These are phyloP conservation scores for Tausonia pullulans DNA, from an alignment of 1,284 basidiomycete genomes.

Conservation along the genomic window DNA sequence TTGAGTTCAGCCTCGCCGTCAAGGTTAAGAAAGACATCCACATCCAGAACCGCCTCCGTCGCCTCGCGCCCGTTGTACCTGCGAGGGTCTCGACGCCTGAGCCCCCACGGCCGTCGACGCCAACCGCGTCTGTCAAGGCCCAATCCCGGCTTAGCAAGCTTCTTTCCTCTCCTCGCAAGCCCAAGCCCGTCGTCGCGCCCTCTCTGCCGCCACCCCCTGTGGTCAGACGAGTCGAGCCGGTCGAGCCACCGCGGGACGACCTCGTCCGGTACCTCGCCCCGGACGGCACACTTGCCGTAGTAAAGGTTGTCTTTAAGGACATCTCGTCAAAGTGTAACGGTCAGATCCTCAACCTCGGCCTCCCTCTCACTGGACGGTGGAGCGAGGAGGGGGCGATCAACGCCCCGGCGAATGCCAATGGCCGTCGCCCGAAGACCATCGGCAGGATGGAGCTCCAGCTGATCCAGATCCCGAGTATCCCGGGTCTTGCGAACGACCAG, in stretches of 20 bases:
- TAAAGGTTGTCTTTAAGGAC: conserved; percentile 75
- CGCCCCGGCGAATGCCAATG: conserved; percentile 42
- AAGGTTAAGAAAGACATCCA: conserved; percentile 74
- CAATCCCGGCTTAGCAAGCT: conserved; percentile 12
- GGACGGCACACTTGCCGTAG: conserved; percentile 66
- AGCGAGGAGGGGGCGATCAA: conserved; percentile 36
- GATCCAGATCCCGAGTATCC: conserved; percentile 77
- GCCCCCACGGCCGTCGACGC: conserved; percentile 17
- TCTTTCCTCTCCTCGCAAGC: conserved; percentile 11
- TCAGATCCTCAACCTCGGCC: conserved; percentile 67
- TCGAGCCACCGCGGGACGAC: conserved; percentile 40
- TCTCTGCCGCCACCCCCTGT: not conserved
- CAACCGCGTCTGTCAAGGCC: conserved; percentile 7
- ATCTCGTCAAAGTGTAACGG: conserved; percentile 69
- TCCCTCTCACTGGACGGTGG: conserved; percentile 68
- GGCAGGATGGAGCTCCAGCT: conserved; percentile 72
- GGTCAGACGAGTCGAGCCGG: not conserved
- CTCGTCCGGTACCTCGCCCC: conserved; percentile 70
- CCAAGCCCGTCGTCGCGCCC: conserved; percentile 31
- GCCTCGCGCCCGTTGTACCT: not conserved
- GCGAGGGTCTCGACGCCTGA: conserved; percentile 28
- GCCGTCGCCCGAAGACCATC: conserved; percentile 37
- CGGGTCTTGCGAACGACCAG: conserved; percentile 61
- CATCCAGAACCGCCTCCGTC: conserved; percentile 51
- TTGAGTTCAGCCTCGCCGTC: conserved; percentile 77